A percentile compares a stretch with the other conserved stretches of the same genome.
Evolutionary conservation across 116 monocot genomes (phyloP).

Genomic region (Phalaenopsis hybrid): DNA sequence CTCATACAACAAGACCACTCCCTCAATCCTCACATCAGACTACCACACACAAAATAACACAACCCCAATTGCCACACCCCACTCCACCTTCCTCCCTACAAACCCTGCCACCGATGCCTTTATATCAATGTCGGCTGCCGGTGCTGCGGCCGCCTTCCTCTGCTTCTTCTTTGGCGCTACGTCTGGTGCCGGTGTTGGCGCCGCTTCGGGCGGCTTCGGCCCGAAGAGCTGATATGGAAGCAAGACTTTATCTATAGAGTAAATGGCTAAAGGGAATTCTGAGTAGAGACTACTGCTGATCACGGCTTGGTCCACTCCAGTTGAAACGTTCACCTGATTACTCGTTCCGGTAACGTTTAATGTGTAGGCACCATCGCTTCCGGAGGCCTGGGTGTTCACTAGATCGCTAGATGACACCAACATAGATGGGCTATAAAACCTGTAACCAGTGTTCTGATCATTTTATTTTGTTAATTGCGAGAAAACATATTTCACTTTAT

Average conservation of each 20-base stretch:
- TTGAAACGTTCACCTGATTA: constrained; percentile 59
- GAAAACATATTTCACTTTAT: too few relatives aligned
- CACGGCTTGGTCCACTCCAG: constrained; percentile 44
- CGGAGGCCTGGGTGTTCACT: constrained; percentile 56
- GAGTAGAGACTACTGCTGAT: constrained; percentile 41
- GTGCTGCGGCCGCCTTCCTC: background rate
- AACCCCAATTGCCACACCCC: background rate
- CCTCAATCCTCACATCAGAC: background rate
- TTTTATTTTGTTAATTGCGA: too few relatives aligned
- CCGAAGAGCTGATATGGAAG: constrained; percentile 53
- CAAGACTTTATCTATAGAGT: constrained; percentile 62
- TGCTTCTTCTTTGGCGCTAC: constrained; percentile 4
- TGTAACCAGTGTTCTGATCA: background rate
- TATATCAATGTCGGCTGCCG: background rate
- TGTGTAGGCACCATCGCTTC: constrained; percentile 36
- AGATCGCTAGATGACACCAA: constrained; percentile 67
- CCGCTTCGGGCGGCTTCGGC: constrained; percentile 34
- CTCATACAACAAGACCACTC: too few relatives aligned
- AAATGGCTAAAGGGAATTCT: constrained; percentile 62
- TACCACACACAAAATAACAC: background rate
- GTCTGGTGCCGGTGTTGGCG: constrained; percentile 16
- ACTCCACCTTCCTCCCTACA: background rate
- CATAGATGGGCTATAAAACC: constrained; percentile 42
- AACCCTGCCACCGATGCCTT: background rate
- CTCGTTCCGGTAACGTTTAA: constrained; percentile 45